Base-by-base conservation (phyloP, 192 early-diverging fungal genomes). In the Coemansia sp. region DNA sequence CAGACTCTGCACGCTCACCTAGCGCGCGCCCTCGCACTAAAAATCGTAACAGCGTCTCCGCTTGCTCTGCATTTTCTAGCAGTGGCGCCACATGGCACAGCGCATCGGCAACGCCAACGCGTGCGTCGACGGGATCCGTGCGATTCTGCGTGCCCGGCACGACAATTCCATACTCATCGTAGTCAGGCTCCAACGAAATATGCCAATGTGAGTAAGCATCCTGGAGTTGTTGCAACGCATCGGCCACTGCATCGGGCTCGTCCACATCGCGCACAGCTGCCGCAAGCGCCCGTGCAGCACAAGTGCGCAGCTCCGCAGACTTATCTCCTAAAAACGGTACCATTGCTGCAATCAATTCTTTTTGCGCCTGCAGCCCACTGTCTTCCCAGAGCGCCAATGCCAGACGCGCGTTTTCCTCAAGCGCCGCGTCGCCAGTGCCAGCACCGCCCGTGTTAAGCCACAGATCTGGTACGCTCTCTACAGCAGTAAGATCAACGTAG, bases 131-230 rank as follows among this genome's bases (percentile, higher is more conserved):
- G 31, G 88, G 87, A 74, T 98, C 95, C 25, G 78, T 61, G 54
- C 90, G 90, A 79, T 93, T 85, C 60, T 96, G 72, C 0, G 94
- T 91, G 58, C 88, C 91, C 1, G 90, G 89, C 30, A 92, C 93
- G 0, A 96, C 84, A 62, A 99, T 90, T 46, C 95, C 96, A 65
- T 85, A 96, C 54, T 89, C 88, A 70, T 99, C 95, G 60, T 91
- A 94, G 66, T 95, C 90, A 8, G 95, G 95, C 24, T 86, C 87
- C 20, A 94, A 85, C 11, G 92, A 82, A 39, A 85, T 74, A 42
- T 88, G 84, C 87, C 87, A 74, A 29, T 29, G 14, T 24, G 51
- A 31, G 53, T 81, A 84, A 51, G 72, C 71, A 9, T 42, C 52
- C 56, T 67, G 56, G 27, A 83, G 66, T 46, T 51, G 25, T 6